Base-by-base conservation (phyloP, 2,329 filamentous ascomycete genomes). In the Blastomyces percursus region DNA sequence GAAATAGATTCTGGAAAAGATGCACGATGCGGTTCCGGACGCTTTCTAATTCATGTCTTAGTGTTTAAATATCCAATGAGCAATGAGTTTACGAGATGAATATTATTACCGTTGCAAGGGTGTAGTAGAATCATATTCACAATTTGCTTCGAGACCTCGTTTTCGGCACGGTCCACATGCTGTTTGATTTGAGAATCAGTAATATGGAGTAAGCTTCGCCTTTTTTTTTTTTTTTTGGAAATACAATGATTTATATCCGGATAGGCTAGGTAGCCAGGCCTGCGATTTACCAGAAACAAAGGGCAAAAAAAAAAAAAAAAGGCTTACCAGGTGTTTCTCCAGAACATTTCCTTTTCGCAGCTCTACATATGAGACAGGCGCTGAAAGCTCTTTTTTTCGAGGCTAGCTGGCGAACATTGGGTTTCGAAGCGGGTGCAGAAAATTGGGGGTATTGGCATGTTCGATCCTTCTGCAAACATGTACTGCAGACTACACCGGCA, bases 321-420 rank as follows among this genome's bases (percentile, higher is more conserved):
- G 14, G 42, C 38, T 44, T 60, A 64, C 65, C 48, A 40, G 65
- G 64, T 35, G 9, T 46, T 24, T 54, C 48, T 8, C 59, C 32
- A n/a, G 63, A 64, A 42, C 65, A 66, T 60, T 51, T 63, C 44
- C 54, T 61, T 40, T 67, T 67, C 21, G 32, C 60, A 30, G 16
- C 51, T 51, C 62, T 44, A 60, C 64, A 66, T 3, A 38, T 24
- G 3, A 51, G 56, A 24, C 64, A 64, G 32, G 56, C 57, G 56
- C 57, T 24, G 24, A 40, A 12, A 27, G 35, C 21, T 48, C 50
- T 21, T 48, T 16, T 42, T 60, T 60, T 40, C 30, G 46, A 27
- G 16, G 59, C 35, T 2, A 54, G 12, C 40, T 51, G 46, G 14
- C 48, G 32, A 54, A n/a, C 27, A 7, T 32, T 32, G 3, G 42